Base-by-base conservation (phyloP, 139 green algal genomes). In the Diplosphaera chodatii region DNA sequence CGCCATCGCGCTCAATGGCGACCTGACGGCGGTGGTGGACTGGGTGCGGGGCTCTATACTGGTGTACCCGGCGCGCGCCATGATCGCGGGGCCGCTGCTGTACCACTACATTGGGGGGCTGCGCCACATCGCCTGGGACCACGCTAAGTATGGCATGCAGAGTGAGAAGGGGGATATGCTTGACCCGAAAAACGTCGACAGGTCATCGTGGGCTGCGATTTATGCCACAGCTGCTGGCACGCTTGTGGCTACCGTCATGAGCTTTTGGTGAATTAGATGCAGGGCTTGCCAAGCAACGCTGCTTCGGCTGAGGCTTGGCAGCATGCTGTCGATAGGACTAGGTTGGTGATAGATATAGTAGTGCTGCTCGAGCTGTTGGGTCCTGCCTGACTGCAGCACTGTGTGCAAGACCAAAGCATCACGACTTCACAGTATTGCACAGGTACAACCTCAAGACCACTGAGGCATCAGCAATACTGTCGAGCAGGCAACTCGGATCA, bases 81-180 rank as follows among this genome's bases (percentile, higher is more conserved):
- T 81, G 0, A 71, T 97, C 21, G 71, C 84, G 0, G 97, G 92
- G 74, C 87, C 86, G 4, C 79, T 98, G 30, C 72, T 96, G n/a
- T 98, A 94, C 75, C 94, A 98, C 82, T 96, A 91, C 63, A 40
- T 94, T 21, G 94, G 78, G 28, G 92, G 84, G 16, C 3, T 96
- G 20, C 80, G 92, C 1, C 92, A 97, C 77, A 62, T 96, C 27
- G 81, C 88, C 28, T 97, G 91, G 90, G 92, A 97, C 78, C 73
- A 88, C 55, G 28, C 70, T 64, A 94, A 89, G 48, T 59, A 59
- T 59, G 48, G 48, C 48, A 59, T 59, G 48, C 48, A 59, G 48
- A 59, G 48, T 18, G 48, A 59, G 48, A 59, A 59, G 48, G 48
- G 48, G 48, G 48, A 59, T 18, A 10, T 59, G 16, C 48, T 59